Percentiles rank a stretch among this genome's conserved stretches.
These are phyloP conservation scores for Baudoinia panamericana DNA, from an alignment of 495 filamentous ascomycete genomes.

Conservation along the genomic window DNA sequence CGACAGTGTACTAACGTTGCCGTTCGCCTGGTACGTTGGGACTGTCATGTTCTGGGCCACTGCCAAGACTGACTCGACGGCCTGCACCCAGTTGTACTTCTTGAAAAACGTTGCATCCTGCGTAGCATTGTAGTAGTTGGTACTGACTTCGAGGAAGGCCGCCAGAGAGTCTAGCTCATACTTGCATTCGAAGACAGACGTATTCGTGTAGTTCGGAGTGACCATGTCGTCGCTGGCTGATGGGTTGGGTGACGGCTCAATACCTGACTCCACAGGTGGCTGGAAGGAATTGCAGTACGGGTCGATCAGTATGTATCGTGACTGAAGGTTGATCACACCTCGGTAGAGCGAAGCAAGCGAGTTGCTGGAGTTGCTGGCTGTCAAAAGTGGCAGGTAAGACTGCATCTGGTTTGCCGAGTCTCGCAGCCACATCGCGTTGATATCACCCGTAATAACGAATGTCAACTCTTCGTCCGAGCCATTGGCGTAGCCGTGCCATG, in stretches of 20 bases:
- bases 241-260: slow-evolving; percentile 36
- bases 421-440: slow-evolving; percentile 60
- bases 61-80: slow-evolving; percentile 41
- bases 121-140: slow-evolving; percentile 44
- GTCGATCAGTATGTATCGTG: slow-evolving; percentile 43
- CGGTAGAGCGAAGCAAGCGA: slow-evolving; percentile 47
- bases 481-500: slow-evolving; percentile 47
- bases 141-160: slow-evolving; percentile 48
- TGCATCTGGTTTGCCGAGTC: slow-evolving; percentile 57
- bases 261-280: slow-evolving; percentile 41
- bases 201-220: slow-evolving; percentile 23
- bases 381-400: slow-evolving; percentile 46
- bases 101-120: slow-evolving; percentile 44
- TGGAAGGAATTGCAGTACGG: slow-evolving; percentile 57
- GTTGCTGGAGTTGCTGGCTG: slow-evolving; percentile 36
- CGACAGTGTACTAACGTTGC: slow-evolving; percentile 38
- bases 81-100: slow-evolving; percentile 46
- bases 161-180: slow-evolving; percentile 58
- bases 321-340: slow-evolving; percentile 54
- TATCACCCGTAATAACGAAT: slow-evolving; percentile 47
- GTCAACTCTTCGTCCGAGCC: slow-evolving; percentile 49
- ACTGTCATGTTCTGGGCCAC: slow-evolving; percentile 46
- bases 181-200: slow-evolving; percentile 50
- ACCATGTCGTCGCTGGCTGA: slow-evolving; percentile 37
- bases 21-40: slow-evolving; percentile 44